phyloP scores from a whole-genome alignment of 1,284 basidiomycete genomes.

The Taiwanofungus camphoratus region DNA sequence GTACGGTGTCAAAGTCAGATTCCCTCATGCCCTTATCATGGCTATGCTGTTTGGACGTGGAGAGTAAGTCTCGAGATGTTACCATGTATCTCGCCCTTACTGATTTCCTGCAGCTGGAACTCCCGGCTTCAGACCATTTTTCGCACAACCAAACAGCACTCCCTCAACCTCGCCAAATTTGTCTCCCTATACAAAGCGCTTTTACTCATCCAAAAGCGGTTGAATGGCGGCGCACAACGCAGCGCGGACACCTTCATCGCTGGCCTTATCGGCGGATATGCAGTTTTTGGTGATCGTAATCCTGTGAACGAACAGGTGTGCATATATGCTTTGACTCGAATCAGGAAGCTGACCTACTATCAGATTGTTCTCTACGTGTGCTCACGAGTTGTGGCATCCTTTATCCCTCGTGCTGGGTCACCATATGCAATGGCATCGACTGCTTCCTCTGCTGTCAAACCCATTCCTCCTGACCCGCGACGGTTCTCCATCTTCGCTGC shows the following conservation, averaged over 20 bases:
- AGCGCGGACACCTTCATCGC: constrained; percentile 88
- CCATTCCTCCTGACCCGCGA: constrained; percentile 74
- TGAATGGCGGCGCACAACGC: constrained; percentile 79
- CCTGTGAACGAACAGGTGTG: constrained; percentile 97
- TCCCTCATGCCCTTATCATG: constrained; percentile 99
- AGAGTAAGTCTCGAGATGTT: constrained; percentile 63
- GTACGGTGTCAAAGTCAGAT: constrained; percentile 88
- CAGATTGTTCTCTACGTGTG: constrained; percentile 96
- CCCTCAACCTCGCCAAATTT: constrained; percentile 88
- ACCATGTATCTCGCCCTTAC: constrained; percentile 8
- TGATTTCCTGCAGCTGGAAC: constrained; percentile 50
- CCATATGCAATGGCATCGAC: constrained; percentile 38
- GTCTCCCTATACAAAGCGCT: constrained; percentile 91
- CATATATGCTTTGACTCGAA: not conserved
- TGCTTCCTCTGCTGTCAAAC: constrained; percentile 43
- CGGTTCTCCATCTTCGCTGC: constrained; percentile 90
- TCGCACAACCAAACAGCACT: constrained; percentile 86
- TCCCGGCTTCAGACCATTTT: constrained; percentile 67
- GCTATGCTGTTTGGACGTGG: constrained; percentile 90
- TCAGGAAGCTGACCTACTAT: not conserved
- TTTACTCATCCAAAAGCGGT: constrained; percentile 74
- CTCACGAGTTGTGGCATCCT: constrained; percentile 82
- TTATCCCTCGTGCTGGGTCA: constrained; percentile 68
- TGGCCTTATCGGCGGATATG: constrained; percentile 87
- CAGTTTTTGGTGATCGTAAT: constrained; percentile 90